Conservation (phyloP, 805 yeast species). For the Torulaspora franciscae region DNA sequence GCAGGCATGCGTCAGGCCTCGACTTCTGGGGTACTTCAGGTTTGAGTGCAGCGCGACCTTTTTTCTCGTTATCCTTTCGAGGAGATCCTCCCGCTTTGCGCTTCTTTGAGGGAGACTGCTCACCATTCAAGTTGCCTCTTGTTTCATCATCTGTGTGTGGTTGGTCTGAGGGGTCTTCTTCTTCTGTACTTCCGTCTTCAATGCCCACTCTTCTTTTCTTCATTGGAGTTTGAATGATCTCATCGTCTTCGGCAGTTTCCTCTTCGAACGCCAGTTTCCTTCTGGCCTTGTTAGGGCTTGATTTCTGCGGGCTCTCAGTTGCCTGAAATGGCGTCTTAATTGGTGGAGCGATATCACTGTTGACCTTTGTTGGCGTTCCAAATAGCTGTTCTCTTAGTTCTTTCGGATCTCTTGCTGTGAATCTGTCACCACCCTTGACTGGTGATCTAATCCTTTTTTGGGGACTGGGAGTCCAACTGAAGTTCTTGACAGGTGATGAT, state of each 20-base stretch:
- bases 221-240: conserved; percentile 5
- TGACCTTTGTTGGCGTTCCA: conserved; percentile 26
- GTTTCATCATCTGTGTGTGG: conserved; percentile 3
- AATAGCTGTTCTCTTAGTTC: conserved; percentile 29
- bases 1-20: conserved; percentile 13
- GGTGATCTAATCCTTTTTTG: conserved; percentile 21
- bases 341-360: conserved; percentile 2
- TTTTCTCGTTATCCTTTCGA: background rate
- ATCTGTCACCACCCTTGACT: conserved; percentile 23
- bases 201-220: background rate
- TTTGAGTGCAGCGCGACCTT: background rate
- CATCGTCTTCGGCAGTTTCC: conserved; percentile 20
- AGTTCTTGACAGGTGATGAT: conserved; percentile 31
- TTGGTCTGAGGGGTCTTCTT: background rate
- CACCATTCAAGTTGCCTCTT: background rate
- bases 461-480: conserved; percentile 33
- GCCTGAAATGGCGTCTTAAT: background rate
- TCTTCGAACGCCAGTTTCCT: conserved; percentile 35
- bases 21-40: background rate
- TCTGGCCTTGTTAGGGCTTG: conserved; percentile 19
- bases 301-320: conserved; percentile 5
- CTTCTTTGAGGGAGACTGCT: background rate
- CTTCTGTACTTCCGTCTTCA: background rate
- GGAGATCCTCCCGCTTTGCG: background rate
- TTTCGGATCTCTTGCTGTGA: conserved; percentile 29